Base-by-base conservation (phyloP, 345 rosid genomes). In the Excoecaria agallocha region DNA sequence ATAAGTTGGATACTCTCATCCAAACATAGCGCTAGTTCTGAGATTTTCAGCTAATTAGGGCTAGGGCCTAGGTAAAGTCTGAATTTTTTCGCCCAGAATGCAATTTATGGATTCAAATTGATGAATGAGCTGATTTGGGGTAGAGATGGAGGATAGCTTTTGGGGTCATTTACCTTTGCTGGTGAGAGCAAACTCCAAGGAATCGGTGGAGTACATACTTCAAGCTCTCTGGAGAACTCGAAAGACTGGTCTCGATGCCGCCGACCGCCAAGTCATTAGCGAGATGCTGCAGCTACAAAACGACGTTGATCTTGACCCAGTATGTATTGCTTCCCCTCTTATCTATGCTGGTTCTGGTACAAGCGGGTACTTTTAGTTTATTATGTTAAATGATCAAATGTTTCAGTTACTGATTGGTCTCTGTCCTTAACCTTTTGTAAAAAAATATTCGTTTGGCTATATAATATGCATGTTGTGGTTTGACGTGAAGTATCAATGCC, bases 301-400 rank as follows among this genome's bases (percentile, higher is more conserved):
- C 78, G 89, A 86, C 39, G 24, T 89, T 79, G 89, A 85, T 64
- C 90, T 89, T 79, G 91, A 89, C 80, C 94, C 94, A 1, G 94
- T 88, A 68, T 9, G 64, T 59, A 15, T 39, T 66, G 20, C 46
- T 73, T 39, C 52, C 9, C 13, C n/a, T 30, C 4, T 1, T 1
- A 57, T 49, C 13, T 57, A 12, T 12, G 55, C 9, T 20, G 45
- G 20, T 61, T 20, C 37, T 64, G 20, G 51, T 35, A 11, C 51
- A 39, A 9, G 25, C 51, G 49, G 41, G 61, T 4, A 17, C 41
- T 8, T 69, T 1, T 45, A 9, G 49, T 51, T 25, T 22, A 49
- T 52, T 55, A 5, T 37, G 20, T 17, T 16, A 10, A 58, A 1
- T 13, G 3, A 3, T 58, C 15, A 12, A 24, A 1, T 59, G 37